Evolutionary conservation across 1,139 yeast genomes (phyloP), one percentile per base, ranked within the genome.

Genomic region (Candida buenavistaensis): DNA sequence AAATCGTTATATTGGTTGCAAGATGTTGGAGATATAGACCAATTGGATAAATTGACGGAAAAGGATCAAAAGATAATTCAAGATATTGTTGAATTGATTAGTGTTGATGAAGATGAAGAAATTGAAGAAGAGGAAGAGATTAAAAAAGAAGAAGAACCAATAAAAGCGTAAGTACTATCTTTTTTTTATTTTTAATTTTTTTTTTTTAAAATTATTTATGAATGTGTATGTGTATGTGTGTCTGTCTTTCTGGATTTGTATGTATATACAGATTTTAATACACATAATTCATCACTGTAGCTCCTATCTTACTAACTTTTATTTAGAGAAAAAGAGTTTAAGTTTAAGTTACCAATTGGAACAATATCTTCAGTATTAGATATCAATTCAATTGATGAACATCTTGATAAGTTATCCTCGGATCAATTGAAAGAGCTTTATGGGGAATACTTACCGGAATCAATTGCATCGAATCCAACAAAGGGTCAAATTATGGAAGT

Each of bases 1-100:
- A 83, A 82, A 56, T 78, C 78, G 52, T 70, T 90, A 59, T 92
- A 82, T 61, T 92, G 98, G 98, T 68, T 92, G 62, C 98, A 92
- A 62, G 89, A 84, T 47, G 70, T 76, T 25, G 82, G 84, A 29
- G 88, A 80, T 48, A 79, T 78, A 41, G 77, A 72, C 39, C 70
- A 72, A 24, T 81, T 78, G 39, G 79, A 75, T 42, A 73, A 75
- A 52, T 73, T 85, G 60, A 80, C 85, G 20, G 75, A 65, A 23
- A 76, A 77, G 50, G 96, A 89, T 57, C 55, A 67, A 45, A 67
- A 67, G 35, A 63, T 83, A 28, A 57, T 72, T 26, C 69, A 66
- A 24, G 70, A 72, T 47, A 73, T 88, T 43, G 64, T 72, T 38
- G 75, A 75, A 26, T 62, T 85, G 43, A 68, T 88, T 40, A 48